Conservation (phyloP, 768 basidiomycete genomes). For the Mycena polygramma region DNA sequence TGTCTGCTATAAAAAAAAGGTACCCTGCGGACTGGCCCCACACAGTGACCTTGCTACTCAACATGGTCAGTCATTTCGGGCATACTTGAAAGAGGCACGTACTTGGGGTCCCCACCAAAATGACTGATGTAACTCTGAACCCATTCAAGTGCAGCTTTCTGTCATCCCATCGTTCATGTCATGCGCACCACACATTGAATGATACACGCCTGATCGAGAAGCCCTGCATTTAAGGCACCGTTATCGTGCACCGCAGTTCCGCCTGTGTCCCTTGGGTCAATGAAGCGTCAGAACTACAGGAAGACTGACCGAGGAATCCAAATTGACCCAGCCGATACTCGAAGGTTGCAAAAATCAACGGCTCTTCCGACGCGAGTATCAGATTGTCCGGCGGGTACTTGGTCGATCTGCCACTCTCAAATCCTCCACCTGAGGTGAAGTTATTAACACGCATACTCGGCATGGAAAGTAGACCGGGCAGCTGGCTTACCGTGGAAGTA, state of each 20-base stretch:
- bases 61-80: neutral
- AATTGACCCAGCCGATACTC: slow-evolving; percentile 58
- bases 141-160: slow-evolving; percentile 56
- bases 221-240: slow-evolving; percentile 54
- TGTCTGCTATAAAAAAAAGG: too few relatives aligned
- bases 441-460: neutral
- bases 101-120: slow-evolving; percentile 55
- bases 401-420: slow-evolving; percentile 53
- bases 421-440: slow-evolving; percentile 51
- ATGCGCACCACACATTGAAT: neutral
- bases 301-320: slow-evolving; percentile 52
- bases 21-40: slow-evolving; percentile 59
- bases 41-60: slow-evolving; percentile 54
- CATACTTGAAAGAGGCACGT: slow-evolving; percentile 13
- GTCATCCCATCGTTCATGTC: neutral
- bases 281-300: neutral
- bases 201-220: slow-evolving; percentile 53
- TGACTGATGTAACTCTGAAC: slow-evolving; percentile 52
- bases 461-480: neutral
- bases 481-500: slow-evolving; percentile 55
- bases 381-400: slow-evolving; percentile 51
- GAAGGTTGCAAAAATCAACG: slow-evolving; percentile 58
- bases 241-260: slow-evolving; percentile 48
- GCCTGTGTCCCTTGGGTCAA: slow-evolving; percentile 38
- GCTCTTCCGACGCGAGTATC: slow-evolving; percentile 46